Evolutionary conservation across 2,329 filamentous ascomycete genomes (phyloP), one percentile per base, ranked within the genome.

Genomic region (Knufia petricola): DNA sequence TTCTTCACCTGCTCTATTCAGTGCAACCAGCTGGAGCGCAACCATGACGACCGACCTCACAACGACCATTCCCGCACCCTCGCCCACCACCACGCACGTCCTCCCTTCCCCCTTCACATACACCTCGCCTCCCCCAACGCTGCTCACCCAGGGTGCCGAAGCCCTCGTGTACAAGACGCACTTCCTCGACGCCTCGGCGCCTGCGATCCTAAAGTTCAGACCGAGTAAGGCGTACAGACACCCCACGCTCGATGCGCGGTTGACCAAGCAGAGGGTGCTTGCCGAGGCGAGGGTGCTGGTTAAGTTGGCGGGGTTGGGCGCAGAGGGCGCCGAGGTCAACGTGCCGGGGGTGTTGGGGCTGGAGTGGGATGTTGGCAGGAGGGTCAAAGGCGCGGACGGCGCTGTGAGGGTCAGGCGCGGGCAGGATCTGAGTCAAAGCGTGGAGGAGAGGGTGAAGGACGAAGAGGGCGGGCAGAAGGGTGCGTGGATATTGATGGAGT

Each of bases 121-220:
- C 69, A 76, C 77, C 63, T 71, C 76, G 53, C 71, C 78, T 58
- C 67, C 77, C 42, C 80, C 87, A 54, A 66, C 64, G 42, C 84
- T 95, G 61, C 79, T 96, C 59, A 83, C 87, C 50, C 92, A 96
- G 75, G 92, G 92, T 69, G 92, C 92, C 63, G 92, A 98, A 78
- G 89, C 87, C 52, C 87, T 90, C 56, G 79, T 98, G 63, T 96
- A 94, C 78, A 83, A 81, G 66, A 90, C 87, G 15, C 82, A 79
- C 48, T 94, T 87, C 69, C 81, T 95, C 48, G 65, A 76, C 1
- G 77, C 85, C 32, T 64, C 73, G 49, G 72, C 78, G 8, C 78
- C 84, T 12, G 85, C 82, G 63, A 87, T 90, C 1, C 79, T 96
- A 54, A 98, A 98, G 71, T 82, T 94, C 74, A 86, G 92, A 0